phyloP scores from a whole-genome alignment of 352 stramenopile genomes.

The Phytophthora sp. region DNA sequence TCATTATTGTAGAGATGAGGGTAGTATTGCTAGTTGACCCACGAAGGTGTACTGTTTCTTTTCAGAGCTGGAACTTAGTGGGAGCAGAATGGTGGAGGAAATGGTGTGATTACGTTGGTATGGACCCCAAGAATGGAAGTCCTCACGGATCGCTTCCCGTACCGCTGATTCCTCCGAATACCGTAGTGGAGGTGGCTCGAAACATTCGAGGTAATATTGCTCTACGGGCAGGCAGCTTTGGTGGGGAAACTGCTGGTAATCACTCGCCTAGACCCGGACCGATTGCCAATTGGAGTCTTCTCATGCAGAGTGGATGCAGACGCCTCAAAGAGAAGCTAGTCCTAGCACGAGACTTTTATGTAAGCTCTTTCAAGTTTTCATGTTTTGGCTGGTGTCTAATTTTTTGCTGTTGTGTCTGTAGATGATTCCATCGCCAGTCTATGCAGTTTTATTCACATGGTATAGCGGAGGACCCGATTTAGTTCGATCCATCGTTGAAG shows the following conservation, averaged over 20 bases:
- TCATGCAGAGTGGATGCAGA: slow-evolving; percentile 77
- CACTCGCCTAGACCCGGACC: slow-evolving; percentile 55
- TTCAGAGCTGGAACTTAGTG: slow-evolving; percentile 78
- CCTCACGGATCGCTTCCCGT: slow-evolving; percentile 60
- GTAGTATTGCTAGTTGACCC: slow-evolving; percentile 33
- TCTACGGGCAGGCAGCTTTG: slow-evolving; percentile 24
- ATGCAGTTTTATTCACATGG: slow-evolving; percentile 74
- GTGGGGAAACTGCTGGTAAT: slow-evolving; percentile 16
- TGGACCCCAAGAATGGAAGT: slow-evolving; percentile 71
- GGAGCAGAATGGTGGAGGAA: slow-evolving; percentile 79
- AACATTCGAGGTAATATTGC: slow-evolving; percentile 41
- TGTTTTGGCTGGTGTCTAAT: too few species aligned
- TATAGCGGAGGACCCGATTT: slow-evolving; percentile 82
- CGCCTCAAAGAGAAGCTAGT: slow-evolving; percentile 79
- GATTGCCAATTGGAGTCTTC: slow-evolving; percentile 81
- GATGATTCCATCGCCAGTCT: slow-evolving; percentile 73
- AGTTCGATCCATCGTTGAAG: slow-evolving; percentile 55
- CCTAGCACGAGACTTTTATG: slow-evolving; percentile 77
- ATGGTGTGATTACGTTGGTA: slow-evolving; percentile 77
- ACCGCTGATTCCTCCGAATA: slow-evolving; percentile 52
- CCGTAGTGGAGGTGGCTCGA: slow-evolving; percentile 32
- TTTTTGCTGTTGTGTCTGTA: slow-evolving; percentile 28
- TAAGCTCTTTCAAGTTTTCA: slow-evolving; percentile 45
- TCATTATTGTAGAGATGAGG: neutral
- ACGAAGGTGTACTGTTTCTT: slow-evolving; percentile 22